Percentiles rank a stretch among this genome's conserved stretches.
These are phyloP conservation scores for Heracleum sosnowskyi DNA, from an alignment of 129 eudicot species.

Conservation along the genomic window DNA sequence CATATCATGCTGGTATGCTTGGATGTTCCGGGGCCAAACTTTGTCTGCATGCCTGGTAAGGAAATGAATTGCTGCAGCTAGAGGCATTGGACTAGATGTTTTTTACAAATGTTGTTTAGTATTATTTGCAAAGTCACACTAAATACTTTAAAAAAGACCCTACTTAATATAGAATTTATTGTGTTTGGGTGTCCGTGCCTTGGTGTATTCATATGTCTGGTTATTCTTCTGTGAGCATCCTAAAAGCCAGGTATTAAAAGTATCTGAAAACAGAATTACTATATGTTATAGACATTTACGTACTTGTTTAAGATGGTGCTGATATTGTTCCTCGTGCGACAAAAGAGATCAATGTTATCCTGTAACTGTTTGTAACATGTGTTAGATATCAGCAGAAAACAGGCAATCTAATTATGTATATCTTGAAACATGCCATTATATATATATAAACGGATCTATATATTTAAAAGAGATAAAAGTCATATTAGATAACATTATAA, in stretches of 20 bases:
- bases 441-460: background rate
- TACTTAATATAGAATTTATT: background rate
- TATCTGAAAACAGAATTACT: background rate
- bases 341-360: constrained; percentile 64
- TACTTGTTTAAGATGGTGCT: constrained; percentile 52
- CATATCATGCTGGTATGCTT: background rate
- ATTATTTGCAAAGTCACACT: background rate
- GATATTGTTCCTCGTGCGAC: constrained; percentile 58
- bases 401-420: background rate
- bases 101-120: no score
- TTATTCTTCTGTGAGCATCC: background rate
- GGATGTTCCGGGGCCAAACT: background rate
- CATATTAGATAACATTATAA: background rate
- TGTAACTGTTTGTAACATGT: constrained; percentile 45
- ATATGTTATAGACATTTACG: constrained; percentile 15
- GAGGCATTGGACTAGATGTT: background rate
- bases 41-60: background rate
- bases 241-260: background rate
- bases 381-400: constrained; percentile 21
- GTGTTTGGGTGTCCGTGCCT: background rate
- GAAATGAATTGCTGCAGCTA: background rate
- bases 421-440: background rate
- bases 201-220: background rate
- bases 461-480: background rate
- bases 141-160: background rate